Evolutionary conservation across 2,329 filamentous ascomycete species (phyloP).

Genomic region (Hypoxylon sp.): DNA sequence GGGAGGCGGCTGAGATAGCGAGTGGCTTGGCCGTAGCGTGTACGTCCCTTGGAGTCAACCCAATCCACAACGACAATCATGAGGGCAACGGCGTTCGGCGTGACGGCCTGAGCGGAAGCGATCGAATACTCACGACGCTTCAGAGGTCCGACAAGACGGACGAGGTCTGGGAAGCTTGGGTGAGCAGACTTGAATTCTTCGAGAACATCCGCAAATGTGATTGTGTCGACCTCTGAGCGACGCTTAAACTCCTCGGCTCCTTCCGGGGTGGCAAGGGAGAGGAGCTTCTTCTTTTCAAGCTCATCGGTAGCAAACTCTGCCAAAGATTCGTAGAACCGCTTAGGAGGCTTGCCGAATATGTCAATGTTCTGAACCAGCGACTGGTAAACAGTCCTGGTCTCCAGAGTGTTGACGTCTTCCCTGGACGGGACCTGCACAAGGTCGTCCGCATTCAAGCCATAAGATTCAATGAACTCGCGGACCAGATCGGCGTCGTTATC

Average conservation of each 20-base stretch:
- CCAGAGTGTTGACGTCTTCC: conserved; percentile 78
- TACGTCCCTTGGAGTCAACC: conserved; percentile 88
- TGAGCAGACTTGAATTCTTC: conserved; percentile 91
- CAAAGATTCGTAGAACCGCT: conserved; percentile 96
- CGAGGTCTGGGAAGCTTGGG: conserved; percentile 88
- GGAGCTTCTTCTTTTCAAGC: conserved; percentile 83
- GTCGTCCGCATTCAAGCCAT: conserved; percentile 84
- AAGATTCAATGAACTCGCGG: conserved; percentile 87
- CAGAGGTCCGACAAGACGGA: conserved; percentile 87
- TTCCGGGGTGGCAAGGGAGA: conserved; percentile 79
- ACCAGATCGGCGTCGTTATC: conserved; percentile 89
- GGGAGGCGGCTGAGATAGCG: conserved; percentile 84
- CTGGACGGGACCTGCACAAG: conserved; percentile 92
- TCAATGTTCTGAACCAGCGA: conserved; percentile 92
- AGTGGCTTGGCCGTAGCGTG: conserved; percentile 92
- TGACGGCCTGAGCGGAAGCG: conserved; percentile 94
- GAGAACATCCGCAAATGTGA: conserved; percentile 91
- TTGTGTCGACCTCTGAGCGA: conserved; percentile 88
- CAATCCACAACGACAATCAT: conserved; percentile 98
- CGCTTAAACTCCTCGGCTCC: conserved; percentile 93
- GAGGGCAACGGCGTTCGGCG: conserved; percentile 87
- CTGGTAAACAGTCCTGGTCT: conserved; percentile 94
- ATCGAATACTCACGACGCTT: conserved; percentile 99
- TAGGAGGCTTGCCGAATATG: conserved; percentile 95
- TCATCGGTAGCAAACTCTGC: conserved; percentile 88